Conservation (phyloP, 73 alveolate genomes). For the Strombidium stylifer region DNA sequence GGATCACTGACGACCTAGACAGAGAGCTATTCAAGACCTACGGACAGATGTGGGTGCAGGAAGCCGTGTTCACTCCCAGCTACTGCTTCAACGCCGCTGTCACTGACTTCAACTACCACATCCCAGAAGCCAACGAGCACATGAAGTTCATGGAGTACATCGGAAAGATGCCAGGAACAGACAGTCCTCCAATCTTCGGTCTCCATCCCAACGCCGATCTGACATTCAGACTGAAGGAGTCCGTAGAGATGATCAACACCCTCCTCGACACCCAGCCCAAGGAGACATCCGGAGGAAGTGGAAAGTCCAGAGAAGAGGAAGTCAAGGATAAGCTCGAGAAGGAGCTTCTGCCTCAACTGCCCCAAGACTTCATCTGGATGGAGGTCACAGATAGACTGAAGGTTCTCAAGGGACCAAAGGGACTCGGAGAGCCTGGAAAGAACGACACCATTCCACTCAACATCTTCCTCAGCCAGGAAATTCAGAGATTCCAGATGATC, state of each 20-base stretch:
- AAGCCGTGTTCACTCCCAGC: conserved; percentile 72
- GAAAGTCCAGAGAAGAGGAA: conserved; percentile 95
- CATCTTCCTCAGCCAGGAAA: conserved; percentile 98
- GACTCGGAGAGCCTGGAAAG: conserved; percentile 92
- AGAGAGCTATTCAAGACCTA: conserved; percentile 92
- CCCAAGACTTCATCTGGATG: conserved; percentile 91
- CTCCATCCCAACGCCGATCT: conserved; percentile 99
- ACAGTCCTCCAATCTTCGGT: conserved; percentile 98
- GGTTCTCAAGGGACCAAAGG: conserved; percentile 86
- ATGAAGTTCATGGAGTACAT: conserved; percentile 88
- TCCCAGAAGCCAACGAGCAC: conserved; percentile 95
- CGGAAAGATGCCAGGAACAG: conserved; percentile 95
- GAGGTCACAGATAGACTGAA: conserved; percentile 93
- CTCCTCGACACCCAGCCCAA: conserved; percentile 99
- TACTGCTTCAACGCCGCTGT: conserved; percentile 66
- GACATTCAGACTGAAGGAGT: conserved; percentile 99
- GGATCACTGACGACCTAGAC: conserved; percentile 99
- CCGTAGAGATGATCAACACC: conserved; percentile 97
- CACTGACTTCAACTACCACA: conserved; percentile 93
- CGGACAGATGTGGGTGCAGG: conserved; percentile 77
- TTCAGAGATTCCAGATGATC: conserved; percentile 90
- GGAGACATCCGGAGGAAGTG: conserved; percentile 99
- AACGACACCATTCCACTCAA: conserved; percentile 99
- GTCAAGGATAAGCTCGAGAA: conserved; percentile 84
- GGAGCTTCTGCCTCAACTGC: conserved; percentile 78